These are phyloP conservation scores for Fusarium sp. DNA, from an alignment of 2,329 filamentous ascomycete genomes.

Conservation along the genomic window DNA sequence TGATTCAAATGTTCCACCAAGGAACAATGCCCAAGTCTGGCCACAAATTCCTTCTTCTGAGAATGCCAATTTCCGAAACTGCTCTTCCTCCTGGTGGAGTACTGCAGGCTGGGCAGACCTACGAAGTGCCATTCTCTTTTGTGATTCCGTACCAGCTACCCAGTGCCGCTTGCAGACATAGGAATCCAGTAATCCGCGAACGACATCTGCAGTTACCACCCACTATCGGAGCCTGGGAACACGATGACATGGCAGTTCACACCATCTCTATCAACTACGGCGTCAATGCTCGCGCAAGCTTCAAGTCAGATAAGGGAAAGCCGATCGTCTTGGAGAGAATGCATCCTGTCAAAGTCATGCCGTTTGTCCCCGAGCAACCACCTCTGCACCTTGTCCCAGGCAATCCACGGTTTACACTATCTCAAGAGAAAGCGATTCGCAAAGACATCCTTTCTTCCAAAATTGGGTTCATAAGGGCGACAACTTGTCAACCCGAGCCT, in stretches of 20 bases:
- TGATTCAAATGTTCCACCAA: slow-evolving; percentile 34
- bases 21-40: slow-evolving; percentile 20
- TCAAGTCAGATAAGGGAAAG: not conserved
- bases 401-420: slow-evolving; percentile 23
- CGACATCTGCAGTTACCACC: slow-evolving; percentile 37
- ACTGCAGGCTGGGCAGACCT: slow-evolving; percentile 22
- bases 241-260: slow-evolving; percentile 39
- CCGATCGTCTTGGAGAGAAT: not conserved
- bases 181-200: slow-evolving; percentile 14
- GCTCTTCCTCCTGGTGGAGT: slow-evolving; percentile 10
- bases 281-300: slow-evolving; percentile 5
- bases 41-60: slow-evolving; percentile 35
- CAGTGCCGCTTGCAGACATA: slow-evolving; percentile 31
- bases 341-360: slow-evolving; percentile 34
- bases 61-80: slow-evolving; percentile 30
- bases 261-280: slow-evolving; percentile 27
- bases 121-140: slow-evolving; percentile 37
- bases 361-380: slow-evolving; percentile 35
- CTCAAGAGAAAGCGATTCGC: slow-evolving; percentile 33
- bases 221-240: slow-evolving; percentile 39
- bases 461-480: slow-evolving; percentile 28
- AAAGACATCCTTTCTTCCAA: slow-evolving; percentile 32
- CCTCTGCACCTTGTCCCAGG: slow-evolving; percentile 25
- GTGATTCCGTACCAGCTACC: slow-evolving; percentile 39
- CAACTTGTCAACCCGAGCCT: slow-evolving; percentile 25